Evolutionary conservation across 176 grass and related monocot species (phyloP).

Genomic region (Oryza rufipogon): DNA sequence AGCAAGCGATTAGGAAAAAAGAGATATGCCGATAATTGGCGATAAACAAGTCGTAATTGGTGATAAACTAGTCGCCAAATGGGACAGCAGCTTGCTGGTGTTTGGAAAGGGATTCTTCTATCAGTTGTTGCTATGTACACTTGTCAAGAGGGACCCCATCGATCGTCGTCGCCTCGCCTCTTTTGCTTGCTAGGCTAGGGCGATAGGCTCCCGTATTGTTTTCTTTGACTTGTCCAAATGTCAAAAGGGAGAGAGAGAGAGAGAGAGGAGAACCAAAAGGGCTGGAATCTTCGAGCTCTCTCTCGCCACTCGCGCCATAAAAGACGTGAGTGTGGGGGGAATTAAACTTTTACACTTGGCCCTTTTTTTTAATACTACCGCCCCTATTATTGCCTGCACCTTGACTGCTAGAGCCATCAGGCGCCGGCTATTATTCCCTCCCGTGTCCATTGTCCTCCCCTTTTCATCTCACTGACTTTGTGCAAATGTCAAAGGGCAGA

Average conservation of each 20-base stretch:
- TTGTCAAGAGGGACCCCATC: neutral
- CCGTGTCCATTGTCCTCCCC: no score
- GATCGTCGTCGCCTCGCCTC: neutral
- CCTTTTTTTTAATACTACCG: neutral
- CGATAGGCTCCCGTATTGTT: neutral
- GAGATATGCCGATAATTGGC: neutral
- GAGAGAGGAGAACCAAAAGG: no score
- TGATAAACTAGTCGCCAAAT: neutral
- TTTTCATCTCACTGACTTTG: conserved; percentile 43
- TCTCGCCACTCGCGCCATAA: neutral
- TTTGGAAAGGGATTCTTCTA: neutral
- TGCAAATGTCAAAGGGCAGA: conserved; percentile 46
- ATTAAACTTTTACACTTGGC: neutral
- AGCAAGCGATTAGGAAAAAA: neutral
- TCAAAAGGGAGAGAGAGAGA: conserved; percentile 35
- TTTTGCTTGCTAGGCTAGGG: neutral
- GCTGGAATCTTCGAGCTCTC: conserved; percentile 42
- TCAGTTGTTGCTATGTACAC: neutral
- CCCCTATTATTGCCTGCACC: conserved; percentile 10
- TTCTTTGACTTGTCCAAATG: conserved; percentile 42
- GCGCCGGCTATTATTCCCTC: conserved; percentile 21
- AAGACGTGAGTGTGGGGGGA: conserved; percentile 20
- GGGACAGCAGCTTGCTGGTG: neutral
- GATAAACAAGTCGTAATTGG: neutral
- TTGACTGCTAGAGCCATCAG: neutral